Conservation (phyloP, 2,329 filamentous ascomycete species). For the Alternaria sp. region DNA sequence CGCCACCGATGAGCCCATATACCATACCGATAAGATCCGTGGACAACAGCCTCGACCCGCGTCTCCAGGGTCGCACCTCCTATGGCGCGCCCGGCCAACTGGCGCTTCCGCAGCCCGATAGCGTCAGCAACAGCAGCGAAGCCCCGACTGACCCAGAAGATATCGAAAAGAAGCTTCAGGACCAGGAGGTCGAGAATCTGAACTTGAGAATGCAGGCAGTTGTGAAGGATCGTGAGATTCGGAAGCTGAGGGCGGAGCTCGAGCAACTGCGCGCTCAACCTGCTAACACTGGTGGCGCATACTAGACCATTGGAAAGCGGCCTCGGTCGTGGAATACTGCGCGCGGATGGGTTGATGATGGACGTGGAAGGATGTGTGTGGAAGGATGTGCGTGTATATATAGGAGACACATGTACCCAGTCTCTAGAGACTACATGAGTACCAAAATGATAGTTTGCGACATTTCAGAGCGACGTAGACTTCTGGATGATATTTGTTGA, state of each 20-base stretch:
- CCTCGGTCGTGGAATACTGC: background rate
- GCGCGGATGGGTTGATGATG: background rate
- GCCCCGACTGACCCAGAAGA: background rate
- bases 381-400: background rate
- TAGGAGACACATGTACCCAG: background rate
- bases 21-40: background rate
- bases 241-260: background rate
- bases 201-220: background rate
- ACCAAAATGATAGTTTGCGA: rapidly evolving
- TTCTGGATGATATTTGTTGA: background rate
- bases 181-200: background rate
- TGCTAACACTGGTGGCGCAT: background rate
- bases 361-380: background rate
- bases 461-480: background rate
- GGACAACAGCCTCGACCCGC: background rate
- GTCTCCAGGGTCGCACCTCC: background rate
- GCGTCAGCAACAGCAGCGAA: background rate
- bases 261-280: background rate
- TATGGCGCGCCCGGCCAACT: background rate
- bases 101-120: background rate
- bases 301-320: background rate
- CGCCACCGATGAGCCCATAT: background rate
- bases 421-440: background rate
- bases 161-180: background rate
- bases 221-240: background rate